phyloP scores from a whole-genome alignment of 768 basidiomycete genomes.

The Glaciozyma antarctica region DNA sequence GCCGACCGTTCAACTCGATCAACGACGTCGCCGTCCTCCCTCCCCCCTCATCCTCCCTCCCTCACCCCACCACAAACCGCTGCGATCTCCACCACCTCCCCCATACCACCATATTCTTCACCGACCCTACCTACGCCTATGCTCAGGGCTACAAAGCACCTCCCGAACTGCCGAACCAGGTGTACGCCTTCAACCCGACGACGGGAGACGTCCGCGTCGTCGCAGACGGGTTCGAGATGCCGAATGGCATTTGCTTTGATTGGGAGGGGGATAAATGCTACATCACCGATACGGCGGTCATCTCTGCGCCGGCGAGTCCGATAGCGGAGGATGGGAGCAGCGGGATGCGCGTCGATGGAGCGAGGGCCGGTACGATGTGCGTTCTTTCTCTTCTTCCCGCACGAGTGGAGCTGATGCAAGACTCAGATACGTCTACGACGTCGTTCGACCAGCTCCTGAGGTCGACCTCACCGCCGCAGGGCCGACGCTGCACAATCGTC shows the following conservation, averaged over 20 bases:
- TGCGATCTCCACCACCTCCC: conserved; percentile 1
- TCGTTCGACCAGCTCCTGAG: conserved; percentile 42
- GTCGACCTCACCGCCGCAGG: conserved; percentile 1
- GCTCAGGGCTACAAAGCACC: conserved; percentile 7
- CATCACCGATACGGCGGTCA: conserved; percentile 30
- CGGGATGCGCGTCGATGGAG: not conserved
- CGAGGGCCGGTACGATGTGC: not conserved
- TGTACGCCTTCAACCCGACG: conserved; percentile 63
- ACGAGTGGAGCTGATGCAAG: not conserved
- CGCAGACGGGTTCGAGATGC: conserved; percentile 63
- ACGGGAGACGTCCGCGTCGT: conserved; percentile 60
- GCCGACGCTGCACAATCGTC: conserved; percentile 49
- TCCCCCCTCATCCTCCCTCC: not conserved
- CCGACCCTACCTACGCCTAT: conserved; percentile 22
- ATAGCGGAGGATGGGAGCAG: not conserved
- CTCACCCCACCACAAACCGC: not conserved
- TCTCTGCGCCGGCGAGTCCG: not conserved
- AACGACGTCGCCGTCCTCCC: conserved; percentile 71
- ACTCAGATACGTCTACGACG: conserved; percentile 58
- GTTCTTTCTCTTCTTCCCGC: not conserved
- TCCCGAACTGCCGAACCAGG: conserved; percentile 32
- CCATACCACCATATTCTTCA: conserved; percentile 23
- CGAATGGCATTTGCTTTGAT: conserved; percentile 49
- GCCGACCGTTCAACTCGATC: conserved; percentile 66
- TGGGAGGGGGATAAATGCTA: not conserved